Percentiles rank a stretch among this genome's conserved stretches.
phyloP scores from a whole-genome alignment of 805 yeast genomes.

The Saccharomycopsis sp. region DNA sequence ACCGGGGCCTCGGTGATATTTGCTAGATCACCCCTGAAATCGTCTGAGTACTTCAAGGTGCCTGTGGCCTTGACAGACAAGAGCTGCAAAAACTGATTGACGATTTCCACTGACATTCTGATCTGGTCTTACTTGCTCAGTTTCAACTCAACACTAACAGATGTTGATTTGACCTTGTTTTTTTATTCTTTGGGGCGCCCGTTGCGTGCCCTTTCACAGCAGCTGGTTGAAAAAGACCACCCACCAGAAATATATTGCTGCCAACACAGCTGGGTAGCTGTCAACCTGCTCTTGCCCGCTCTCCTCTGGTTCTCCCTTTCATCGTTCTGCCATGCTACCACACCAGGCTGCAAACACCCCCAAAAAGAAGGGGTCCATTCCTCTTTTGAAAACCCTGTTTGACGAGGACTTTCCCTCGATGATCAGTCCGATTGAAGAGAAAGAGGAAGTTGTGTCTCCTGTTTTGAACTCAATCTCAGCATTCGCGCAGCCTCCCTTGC shows the following conservation, averaged over 20 bases:
- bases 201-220: too few species aligned
- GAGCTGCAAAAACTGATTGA: slow-evolving; percentile 18
- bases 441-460: slow-evolving; percentile 18
- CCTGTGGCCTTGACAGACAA: slow-evolving; percentile 11
- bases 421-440: slow-evolving; percentile 20
- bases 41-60: slow-evolving; percentile 7
- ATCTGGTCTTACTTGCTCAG: too few species aligned
- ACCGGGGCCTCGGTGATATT: slow-evolving; percentile 11
- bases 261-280: too few species aligned
- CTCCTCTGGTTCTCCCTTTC: too few species aligned
- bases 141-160: too few species aligned
- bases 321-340: too few species aligned
- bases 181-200: background rate
- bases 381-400: slow-evolving; percentile 12
- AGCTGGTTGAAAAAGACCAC: too few species aligned
- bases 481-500: too few species aligned
- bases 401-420: slow-evolving; percentile 12
- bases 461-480: slow-evolving; percentile 2
- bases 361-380: slow-evolving; percentile 13
- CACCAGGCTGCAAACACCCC: too few species aligned
- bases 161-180: background rate
- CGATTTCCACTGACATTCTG: too few species aligned
- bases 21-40: slow-evolving; percentile 9
- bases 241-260: too few species aligned
- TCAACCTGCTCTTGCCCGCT: too few species aligned